Conservation (phyloP, 306 rosid genomes). For the Fragaria ananassa region DNA sequence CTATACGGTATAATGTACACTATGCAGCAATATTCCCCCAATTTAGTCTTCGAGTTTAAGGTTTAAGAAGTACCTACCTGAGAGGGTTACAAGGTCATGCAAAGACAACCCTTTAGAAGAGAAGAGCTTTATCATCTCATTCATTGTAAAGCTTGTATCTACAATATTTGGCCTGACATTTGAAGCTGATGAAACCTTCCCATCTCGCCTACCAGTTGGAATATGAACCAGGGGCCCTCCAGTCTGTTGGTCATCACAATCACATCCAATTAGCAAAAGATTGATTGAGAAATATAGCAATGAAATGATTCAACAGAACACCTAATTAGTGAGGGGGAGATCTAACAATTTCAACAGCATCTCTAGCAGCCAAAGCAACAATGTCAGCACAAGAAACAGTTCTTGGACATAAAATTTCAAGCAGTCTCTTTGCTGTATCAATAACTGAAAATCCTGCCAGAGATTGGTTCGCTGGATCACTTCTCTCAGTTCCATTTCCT, state of each 20-base stretch:
- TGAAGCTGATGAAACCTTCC: conserved; percentile 65
- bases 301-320: conserved; percentile 9
- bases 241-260: conserved; percentile 38
- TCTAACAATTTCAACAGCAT: conserved; percentile 79
- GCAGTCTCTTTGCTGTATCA: conserved; percentile 65
- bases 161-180: conserved; percentile 83
- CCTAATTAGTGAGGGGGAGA: conserved; percentile 1
- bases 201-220: conserved; percentile 83
- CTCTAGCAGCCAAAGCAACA: conserved; percentile 84
- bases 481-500: conserved; percentile 75
- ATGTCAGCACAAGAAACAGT: conserved; percentile 93
- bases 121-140: conserved; percentile 68
- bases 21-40: background rate
- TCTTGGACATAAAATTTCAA: conserved; percentile 67
- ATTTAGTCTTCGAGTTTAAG: background rate
- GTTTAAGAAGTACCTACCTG: conserved; percentile 39
- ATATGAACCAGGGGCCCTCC: conserved; percentile 74
- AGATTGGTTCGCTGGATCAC: conserved; percentile 76
- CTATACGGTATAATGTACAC: background rate
- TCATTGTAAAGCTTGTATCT: conserved; percentile 76
- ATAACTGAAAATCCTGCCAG: conserved; percentile 77
- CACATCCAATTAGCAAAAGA: background rate
- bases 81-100: conserved; percentile 74
- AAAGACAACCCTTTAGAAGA: conserved; percentile 69
- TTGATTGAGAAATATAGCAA: background rate